Base-by-base conservation (phyloP, 2,329 filamentous ascomycete genomes). In the Phaeosphaeriaceae sp. region DNA sequence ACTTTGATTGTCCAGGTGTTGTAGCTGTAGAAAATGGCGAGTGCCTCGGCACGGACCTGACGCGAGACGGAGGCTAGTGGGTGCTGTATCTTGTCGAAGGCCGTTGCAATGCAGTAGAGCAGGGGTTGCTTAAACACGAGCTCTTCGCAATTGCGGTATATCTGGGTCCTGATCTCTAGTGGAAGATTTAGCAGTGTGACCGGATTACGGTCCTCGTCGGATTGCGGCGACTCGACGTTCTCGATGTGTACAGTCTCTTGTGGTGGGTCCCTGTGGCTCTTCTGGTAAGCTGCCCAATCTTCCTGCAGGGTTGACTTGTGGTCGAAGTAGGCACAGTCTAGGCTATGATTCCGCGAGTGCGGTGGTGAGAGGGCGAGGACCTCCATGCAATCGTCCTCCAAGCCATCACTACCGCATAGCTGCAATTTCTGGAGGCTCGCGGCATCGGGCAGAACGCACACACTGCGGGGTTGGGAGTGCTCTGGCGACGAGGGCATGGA, bases 91-190 rank as follows among this genome's bases (percentile, higher is more conserved):
- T 72, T 68, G 63, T 72, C 68, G 33, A 70, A 66, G 42, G 76
- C 76, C 46, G 74, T 76, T 45, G 73, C 75, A 53, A 77, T 74
- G 66, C 76, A 78, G 81, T 78, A 78, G 56, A 76, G 74, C 45
- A 78, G 74, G 13, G 76, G 75, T 25, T 74, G 69, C 13, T 69
- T 66, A 51, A 72, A 65, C 54, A 76, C 69, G 51, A 78, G 71
- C 53, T 76, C 71, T 27, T 72, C 71, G 55, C 76, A 72, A 51
- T 73, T 60, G 56, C 70, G 73, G 66, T 78, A 78, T 54, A 78
- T 76, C 20, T 76, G 67, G 63, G 73, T 69, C 25, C 76, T 73
- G 44, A 78, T 68, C 49, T 78, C 76, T 4, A 74, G 72, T 0
- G 76, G 75, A 1, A 78, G 69, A 7, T 70, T 77, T 36, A 75